Percentiles rank a stretch among this genome's conserved stretches.
phyloP scores from a whole-genome alignment of 2,329 filamentous ascomycete genomes.

The Fusarium robinianum region DNA sequence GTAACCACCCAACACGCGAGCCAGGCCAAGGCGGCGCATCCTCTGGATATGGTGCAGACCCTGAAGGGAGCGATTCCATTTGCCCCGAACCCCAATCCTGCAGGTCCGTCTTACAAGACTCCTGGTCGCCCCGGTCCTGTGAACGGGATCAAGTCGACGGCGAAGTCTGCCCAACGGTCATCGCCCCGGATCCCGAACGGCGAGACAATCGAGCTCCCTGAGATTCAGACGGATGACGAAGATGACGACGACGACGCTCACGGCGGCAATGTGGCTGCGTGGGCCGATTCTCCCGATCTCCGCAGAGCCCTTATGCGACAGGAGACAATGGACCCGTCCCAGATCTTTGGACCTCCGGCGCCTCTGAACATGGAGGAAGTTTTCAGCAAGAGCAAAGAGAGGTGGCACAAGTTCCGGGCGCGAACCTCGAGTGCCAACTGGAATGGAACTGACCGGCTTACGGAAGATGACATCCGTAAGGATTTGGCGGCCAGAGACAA shows the following conservation, averaged over 20 bases:
- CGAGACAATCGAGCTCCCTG: conserved; percentile 88
- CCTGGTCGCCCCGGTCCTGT: conserved; percentile 60
- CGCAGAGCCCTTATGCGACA: conserved; percentile 76
- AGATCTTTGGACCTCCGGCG: conserved; percentile 85
- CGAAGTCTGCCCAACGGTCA: conserved; percentile 65
- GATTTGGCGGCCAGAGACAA: conserved; percentile 80
- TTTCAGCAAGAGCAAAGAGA: conserved; percentile 85
- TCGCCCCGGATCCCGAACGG: conserved; percentile 88
- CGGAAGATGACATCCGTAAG: conserved; percentile 81
- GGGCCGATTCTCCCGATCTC: conserved; percentile 88
- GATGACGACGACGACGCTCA: conserved; percentile 74
- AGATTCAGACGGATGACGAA: conserved; percentile 94
- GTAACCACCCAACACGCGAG: conserved; percentile 69
- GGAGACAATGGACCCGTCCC: conserved; percentile 81
- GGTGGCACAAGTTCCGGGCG: conserved; percentile 84
- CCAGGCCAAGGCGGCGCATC: conserved; percentile 66
- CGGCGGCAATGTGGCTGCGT: conserved; percentile 65
- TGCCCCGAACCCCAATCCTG: conserved; percentile 67
- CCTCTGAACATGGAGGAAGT: conserved; percentile 96
- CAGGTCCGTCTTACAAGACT: conserved; percentile 67
- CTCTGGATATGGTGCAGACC: conserved; percentile 83
- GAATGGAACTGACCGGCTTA: conserved; percentile 79
- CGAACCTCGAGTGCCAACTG: conserved; percentile 95
- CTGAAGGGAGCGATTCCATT: conserved; percentile 91
- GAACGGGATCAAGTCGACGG: conserved; percentile 55